Base-by-base conservation (phyloP, 108 stramenopile species). In the Seminavis robusta region DNA sequence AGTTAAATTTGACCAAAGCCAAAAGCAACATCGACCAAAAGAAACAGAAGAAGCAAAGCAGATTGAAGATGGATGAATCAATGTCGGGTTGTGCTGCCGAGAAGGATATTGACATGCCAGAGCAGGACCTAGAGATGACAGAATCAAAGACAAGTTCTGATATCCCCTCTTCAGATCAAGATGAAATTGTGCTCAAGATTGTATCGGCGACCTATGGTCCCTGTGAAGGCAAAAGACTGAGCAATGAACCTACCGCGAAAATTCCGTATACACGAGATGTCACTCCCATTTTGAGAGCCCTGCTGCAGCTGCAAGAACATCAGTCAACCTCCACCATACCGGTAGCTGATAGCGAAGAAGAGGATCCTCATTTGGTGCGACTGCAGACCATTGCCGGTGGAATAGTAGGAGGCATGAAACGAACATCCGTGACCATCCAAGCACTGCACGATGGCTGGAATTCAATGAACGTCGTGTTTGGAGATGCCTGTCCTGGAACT, bases 401-500 rank as follows among this genome's bases (percentile, higher is more conserved):
- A 56, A 20, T 0, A 29, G 32, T 0, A 39, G 26, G 2, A 51
- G 27, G 9, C n/a, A 32, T 26, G 29, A 28, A n/a, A 32, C 38
- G 39, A 11, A 59, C 26, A 23, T 32, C n/a, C 21, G 38, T 50
- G 20, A 19, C 19, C 27, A 29, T 28, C 48, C n/a, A n/a, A n/a
- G n/a, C n/a, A n/a, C n/a, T n/a, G n/a, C n/a, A n/a, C n/a, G n/a
- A n/a, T n/a, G n/a, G n/a, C n/a, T n/a, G n/a, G n/a, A 38, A 25
- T 17, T 55, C 62, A 9, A 80, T 84, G 83, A 85, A 85, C 48
- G 65, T 63, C 21, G 53, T 80, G 15, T 85, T 85, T 70, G 84
- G 84, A 17, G 84, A 85, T 51, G 80, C 84, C n/a, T 85, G 79
- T 45, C 80, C 84, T 0, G 80, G 84, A 24, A 72, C 68, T 9